These are phyloP conservation scores for Fusarium nisikadoi DNA, from an alignment of 2,329 filamentous ascomycete genomes.

Conservation along the genomic window DNA sequence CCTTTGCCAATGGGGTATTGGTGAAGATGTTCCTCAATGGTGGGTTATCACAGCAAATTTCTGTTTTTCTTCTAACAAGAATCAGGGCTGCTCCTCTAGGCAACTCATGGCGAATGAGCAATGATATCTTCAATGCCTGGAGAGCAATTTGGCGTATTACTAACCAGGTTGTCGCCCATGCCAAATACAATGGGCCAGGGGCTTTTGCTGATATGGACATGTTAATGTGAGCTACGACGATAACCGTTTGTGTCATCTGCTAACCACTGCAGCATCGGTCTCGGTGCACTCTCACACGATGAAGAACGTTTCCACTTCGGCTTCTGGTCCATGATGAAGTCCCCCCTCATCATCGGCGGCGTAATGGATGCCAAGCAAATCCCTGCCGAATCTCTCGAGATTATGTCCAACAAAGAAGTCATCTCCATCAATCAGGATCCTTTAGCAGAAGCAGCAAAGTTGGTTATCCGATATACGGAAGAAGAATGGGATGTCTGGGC, in stretches of 20 bases:
- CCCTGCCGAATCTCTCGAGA: constrained; percentile 52
- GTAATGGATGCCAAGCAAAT: constrained; percentile 53
- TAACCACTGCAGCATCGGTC: constrained; percentile 53
- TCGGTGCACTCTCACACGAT: constrained; percentile 54
- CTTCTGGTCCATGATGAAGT: constrained; percentile 64
- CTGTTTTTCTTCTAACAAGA: not conserved
- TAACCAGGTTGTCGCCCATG: constrained; percentile 62
- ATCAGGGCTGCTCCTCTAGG: constrained; percentile 55
- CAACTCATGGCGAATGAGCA: constrained; percentile 63
- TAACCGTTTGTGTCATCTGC: rapidly evolving
- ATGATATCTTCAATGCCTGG: constrained; percentile 65
- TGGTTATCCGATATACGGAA: constrained; percentile 59
- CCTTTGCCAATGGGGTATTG: constrained; percentile 65
- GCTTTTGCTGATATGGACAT: constrained; percentile 65
- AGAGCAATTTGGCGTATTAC: constrained; percentile 61
- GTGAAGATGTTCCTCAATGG: constrained; percentile 59
- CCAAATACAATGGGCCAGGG: constrained; percentile 55
- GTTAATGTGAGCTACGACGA: constrained; percentile 52
- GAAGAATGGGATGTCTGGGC: constrained; percentile 64
- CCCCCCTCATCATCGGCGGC: constrained; percentile 60
- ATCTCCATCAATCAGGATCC: constrained; percentile 69
- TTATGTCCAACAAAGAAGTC: constrained; percentile 63
- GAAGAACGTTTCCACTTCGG: constrained; percentile 65
- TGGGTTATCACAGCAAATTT: not conserved
- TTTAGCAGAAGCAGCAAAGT: constrained; percentile 60